Percentiles rank a stretch among this genome's conserved stretches.
Evolutionary conservation across 352 stramenopile species (phyloP).

Genomic region (Phytopythium kandeliae): DNA sequence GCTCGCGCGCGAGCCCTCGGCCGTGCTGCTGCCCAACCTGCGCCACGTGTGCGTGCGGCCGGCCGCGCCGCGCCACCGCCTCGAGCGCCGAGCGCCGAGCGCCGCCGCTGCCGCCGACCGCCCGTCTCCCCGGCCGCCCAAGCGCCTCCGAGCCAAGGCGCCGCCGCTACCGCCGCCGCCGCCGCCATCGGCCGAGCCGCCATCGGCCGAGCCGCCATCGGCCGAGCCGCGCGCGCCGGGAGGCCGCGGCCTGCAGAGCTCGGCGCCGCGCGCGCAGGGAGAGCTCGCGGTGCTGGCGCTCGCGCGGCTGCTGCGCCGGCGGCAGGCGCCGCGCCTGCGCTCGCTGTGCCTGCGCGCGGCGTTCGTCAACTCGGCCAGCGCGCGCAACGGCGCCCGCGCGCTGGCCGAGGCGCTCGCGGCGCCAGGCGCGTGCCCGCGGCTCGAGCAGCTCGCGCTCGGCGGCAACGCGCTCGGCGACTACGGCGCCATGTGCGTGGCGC

Average conservation of each 20-base stretch:
- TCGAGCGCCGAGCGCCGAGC: no score
- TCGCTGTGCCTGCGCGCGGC: slow-evolving; percentile 13
- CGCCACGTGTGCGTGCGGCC: slow-evolving; percentile 10
- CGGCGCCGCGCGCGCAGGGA: slow-evolving; percentile 4
- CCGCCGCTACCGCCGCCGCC: not conserved
- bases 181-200: no score
- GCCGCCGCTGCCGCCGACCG: slow-evolving; percentile 1
- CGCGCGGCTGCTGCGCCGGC: slow-evolving; percentile 2
- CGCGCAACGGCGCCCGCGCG: slow-evolving; percentile 12
- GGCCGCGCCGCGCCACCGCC: not conserved
- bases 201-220: no score
- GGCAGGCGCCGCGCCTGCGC: slow-evolving; percentile 7
- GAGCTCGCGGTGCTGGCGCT: slow-evolving; percentile 13
- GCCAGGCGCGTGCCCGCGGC: slow-evolving; percentile 5
- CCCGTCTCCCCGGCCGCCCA: no score
- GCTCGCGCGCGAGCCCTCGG: not conserved
- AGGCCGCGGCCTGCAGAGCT: not conserved
- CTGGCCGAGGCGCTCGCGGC: slow-evolving; percentile 11
- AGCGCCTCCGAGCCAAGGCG: no score
- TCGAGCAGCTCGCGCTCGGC: slow-evolving; percentile 15
- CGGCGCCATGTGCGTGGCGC: slow-evolving; percentile 13
- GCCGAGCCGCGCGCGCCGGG: no score
- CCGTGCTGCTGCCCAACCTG: slow-evolving; percentile 12
- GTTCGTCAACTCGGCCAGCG: slow-evolving; percentile 18
- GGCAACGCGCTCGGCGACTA: slow-evolving; percentile 23